Evolutionary conservation across 306 rosid species (phyloP), one percentile per base, ranked within the genome.

Genomic region (Comarum palustre): DNA sequence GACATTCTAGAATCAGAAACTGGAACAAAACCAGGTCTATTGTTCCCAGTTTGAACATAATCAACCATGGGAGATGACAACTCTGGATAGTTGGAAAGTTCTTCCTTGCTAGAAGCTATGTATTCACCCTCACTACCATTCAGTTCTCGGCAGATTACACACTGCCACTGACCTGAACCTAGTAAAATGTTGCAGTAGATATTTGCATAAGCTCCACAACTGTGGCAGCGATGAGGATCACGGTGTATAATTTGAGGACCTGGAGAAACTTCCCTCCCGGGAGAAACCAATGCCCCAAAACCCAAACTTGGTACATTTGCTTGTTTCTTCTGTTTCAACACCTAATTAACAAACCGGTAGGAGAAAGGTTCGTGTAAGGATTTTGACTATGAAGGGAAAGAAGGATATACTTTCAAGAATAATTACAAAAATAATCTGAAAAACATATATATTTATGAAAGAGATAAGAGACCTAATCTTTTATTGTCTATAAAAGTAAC

Each of bases 141-240:
- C 77, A 91, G 83, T 60, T 91, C 77, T 76, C 93, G 73, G 78
- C 99, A 95, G 71, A 95, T 82, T 55, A 95, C 96, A 82, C 99
- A 95, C 76, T 95, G 96, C 97, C 99, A 95, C 88, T 95, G 97
- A 71, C 99, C 99, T 74, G 99, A 95, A 66, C 97, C 96, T 79
- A 86, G 78, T 77, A 95, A 83, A 74, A 95, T 84, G 68, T 88
- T 89, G 90, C 97, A 85, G 71, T 90, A 88, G 71, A 84, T 59
- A 77, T 91, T 95, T 59, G 97, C 93, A 86, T 88, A 95, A 75
- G 96, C 96, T 73, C 99, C 97, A 79, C 99, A 95, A 82, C 81
- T 89, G 77, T 86, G 89, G 75, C 99, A 95, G 60, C 96, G 96
- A 82, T 95, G 97, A 48, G 97, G 96, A 71, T 90, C 93, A 4